phyloP scores from a whole-genome alignment of 2,329 filamentous ascomycete genomes.

The Alternaria triticimaculans region DNA sequence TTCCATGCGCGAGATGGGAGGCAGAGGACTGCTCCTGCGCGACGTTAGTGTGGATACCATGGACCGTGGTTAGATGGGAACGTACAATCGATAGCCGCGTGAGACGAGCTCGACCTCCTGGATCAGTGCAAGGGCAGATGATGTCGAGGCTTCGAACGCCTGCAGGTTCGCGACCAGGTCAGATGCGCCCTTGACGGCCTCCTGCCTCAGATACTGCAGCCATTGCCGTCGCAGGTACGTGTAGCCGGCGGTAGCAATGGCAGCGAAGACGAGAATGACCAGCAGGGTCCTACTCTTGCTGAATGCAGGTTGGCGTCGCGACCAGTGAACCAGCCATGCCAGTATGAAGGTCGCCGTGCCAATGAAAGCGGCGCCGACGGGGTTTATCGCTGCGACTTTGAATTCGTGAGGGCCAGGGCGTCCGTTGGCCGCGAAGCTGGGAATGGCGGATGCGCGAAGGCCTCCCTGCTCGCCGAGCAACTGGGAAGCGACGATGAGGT shows the following conservation, averaged over 20 bases:
- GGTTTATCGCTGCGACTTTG: constrained; percentile 59
- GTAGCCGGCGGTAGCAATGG: constrained; percentile 67
- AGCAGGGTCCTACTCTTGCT: constrained; percentile 62
- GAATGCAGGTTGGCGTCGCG: constrained; percentile 59
- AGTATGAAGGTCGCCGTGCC: constrained; percentile 67
- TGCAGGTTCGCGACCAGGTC: constrained; percentile 76
- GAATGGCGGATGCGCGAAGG: constrained; percentile 42
- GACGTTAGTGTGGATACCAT: constrained; percentile 24
- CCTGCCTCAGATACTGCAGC: constrained; percentile 77
- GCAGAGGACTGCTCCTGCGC: constrained; percentile 80
- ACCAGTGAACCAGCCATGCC: constrained; percentile 76
- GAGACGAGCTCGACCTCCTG: constrained; percentile 97
- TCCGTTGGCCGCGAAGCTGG: constrained; percentile 35
- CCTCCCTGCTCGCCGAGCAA: constrained; percentile 70
- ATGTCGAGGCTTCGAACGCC: constrained; percentile 78
- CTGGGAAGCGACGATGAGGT: constrained; percentile 90
- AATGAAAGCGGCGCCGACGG: constrained; percentile 71
- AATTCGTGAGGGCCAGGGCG: constrained; percentile 38
- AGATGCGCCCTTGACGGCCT: constrained; percentile 73
- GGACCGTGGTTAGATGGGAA: constrained; percentile 12
- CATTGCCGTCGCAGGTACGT: constrained; percentile 79
- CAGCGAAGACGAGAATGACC: constrained; percentile 58
- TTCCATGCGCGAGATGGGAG: constrained; percentile 91
- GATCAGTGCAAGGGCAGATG: constrained; percentile 79
- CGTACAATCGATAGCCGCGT: constrained; percentile 83